A percentile compares a stretch with the other conserved stretches of the same genome.
Evolutionary conservation across 768 basidiomycete genomes (phyloP).

Genomic region (Gymnopilus dilepis): DNA sequence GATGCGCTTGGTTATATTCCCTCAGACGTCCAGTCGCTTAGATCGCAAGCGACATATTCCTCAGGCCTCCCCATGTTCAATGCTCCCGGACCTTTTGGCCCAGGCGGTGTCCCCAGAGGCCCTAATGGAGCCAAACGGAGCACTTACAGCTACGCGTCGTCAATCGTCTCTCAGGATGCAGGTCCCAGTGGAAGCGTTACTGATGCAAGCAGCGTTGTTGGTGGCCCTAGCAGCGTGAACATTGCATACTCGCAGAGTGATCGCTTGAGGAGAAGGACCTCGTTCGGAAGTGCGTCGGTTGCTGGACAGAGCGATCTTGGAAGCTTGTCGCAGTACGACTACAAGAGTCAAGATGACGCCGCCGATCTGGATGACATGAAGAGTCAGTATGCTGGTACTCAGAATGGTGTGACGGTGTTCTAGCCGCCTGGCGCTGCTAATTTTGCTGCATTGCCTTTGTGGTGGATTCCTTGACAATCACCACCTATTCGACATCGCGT

Average conservation of each 20-base stretch:
- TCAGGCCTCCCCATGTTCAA: constrained; percentile 89
- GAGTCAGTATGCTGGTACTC: constrained; percentile 86
- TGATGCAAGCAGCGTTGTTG: constrained; percentile 64
- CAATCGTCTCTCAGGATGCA: constrained; percentile 91
- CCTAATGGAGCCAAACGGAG: constrained; percentile 74
- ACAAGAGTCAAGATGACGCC: constrained; percentile 89
- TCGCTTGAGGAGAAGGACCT: constrained; percentile 76
- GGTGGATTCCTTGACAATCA: not conserved
- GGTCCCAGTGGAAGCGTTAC: constrained; percentile 54
- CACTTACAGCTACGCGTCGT: constrained; percentile 85
- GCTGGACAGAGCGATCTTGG: constrained; percentile 80
- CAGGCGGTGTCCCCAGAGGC: constrained; percentile 62
- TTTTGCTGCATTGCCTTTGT: constrained; percentile 4
- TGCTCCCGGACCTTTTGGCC: constrained; percentile 68
- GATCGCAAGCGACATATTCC: constrained; percentile 95
- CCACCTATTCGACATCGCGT: not conserved
- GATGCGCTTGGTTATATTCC: constrained; percentile 94
- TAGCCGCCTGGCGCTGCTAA: constrained; percentile 36
- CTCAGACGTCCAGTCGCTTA: constrained; percentile 92
- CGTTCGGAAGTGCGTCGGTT: constrained; percentile 71
- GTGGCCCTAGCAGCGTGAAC: constrained; percentile 48
- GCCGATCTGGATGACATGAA: constrained; percentile 86
- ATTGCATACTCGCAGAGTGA: constrained; percentile 93
- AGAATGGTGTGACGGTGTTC: constrained; percentile 86
- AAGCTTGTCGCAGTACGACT: constrained; percentile 77